phyloP scores from a whole-genome alignment of 1,284 basidiomycete genomes.

The Schizophyllum commune region DNA sequence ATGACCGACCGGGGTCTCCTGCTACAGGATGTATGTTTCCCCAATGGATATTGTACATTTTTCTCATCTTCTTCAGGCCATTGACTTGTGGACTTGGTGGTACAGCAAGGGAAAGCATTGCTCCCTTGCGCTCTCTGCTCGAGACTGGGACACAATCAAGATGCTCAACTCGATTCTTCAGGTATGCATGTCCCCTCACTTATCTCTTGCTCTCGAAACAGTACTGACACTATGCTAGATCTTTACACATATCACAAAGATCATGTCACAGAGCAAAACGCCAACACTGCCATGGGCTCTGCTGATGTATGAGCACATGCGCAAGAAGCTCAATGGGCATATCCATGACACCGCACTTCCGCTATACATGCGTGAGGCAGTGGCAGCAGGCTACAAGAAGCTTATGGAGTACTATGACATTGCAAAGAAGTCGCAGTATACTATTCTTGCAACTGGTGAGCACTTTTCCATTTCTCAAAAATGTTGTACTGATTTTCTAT shows the following conservation, averaged over 20 bases:
- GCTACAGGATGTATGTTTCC: slow-evolving; percentile 8
- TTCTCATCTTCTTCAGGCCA: not conserved
- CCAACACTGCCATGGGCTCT: slow-evolving; percentile 8
- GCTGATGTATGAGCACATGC: slow-evolving; percentile 6
- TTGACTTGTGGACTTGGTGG: slow-evolving; percentile 3
- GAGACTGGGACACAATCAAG: slow-evolving; percentile 4
- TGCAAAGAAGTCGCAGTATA: slow-evolving; percentile 4
- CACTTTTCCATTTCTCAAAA: not conserved
- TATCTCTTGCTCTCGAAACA: not conserved
- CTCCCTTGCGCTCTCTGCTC: not conserved
- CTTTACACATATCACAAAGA: slow-evolving; percentile 4
- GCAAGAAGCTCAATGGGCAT: not conserved
- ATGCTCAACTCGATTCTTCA: not conserved
- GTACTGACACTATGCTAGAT: not conserved
- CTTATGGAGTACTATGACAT: slow-evolving; percentile 3
- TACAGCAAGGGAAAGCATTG: slow-evolving; percentile 2
- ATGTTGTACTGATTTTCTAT: not conserved
- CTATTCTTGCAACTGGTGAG: slow-evolving; percentile 3
- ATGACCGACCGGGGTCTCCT: slow-evolving; percentile 18
- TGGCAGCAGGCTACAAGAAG: not conserved
- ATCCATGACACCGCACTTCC: not conserved
- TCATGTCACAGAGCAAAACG: slow-evolving; percentile 5
- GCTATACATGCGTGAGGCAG: not conserved
- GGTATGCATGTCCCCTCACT: not conserved
- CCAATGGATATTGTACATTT: not conserved